Evolutionary conservation across 352 stramenopile genomes (phyloP).

Genomic region (Phytophthora citricola): DNA sequence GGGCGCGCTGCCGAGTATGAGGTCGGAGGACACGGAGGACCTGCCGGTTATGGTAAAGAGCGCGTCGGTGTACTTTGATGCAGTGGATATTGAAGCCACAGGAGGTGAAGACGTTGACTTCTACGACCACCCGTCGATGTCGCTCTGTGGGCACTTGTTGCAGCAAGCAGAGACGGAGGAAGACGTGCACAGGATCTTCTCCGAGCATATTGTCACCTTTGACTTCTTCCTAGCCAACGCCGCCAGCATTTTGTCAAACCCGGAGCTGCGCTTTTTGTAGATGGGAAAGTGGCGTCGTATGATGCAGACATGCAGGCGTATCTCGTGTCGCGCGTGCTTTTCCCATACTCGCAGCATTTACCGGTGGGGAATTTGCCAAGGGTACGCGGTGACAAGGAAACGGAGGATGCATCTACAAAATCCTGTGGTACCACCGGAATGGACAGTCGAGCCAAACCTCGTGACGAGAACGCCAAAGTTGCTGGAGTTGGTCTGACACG

Average conservation of each 20-base stretch:
- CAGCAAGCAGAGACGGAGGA: conserved; percentile 45
- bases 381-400: conserved; percentile 8
- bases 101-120: conserved; percentile 9
- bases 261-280: conserved; percentile 67
- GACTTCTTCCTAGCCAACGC: conserved; percentile 64
- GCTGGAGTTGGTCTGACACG: conserved; percentile 6
- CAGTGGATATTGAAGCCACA: conserved; percentile 53
- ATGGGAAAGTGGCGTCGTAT: conserved; percentile 67
- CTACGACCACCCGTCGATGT: conserved; percentile 69
- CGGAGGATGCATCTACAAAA: background rate
- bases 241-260: conserved; percentile 53
- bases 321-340: conserved; percentile 69
- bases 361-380: conserved; percentile 18
- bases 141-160: conserved; percentile 75
- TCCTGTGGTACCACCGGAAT: background rate
- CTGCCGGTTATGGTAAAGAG: conserved; percentile 67
- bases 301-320: conserved; percentile 65
- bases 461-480: conserved; percentile 1
- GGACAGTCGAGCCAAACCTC: background rate
- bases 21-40: conserved; percentile 24
- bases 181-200: conserved; percentile 64
- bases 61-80: conserved; percentile 83
- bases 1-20: conserved; percentile 54
- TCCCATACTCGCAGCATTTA: conserved; percentile 63
- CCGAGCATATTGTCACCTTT: conserved; percentile 69